Evolutionary conservation across 1,139 yeast species (phyloP), one percentile per base, ranked within the genome.

Genomic region (Yamadazyma sp.): DNA sequence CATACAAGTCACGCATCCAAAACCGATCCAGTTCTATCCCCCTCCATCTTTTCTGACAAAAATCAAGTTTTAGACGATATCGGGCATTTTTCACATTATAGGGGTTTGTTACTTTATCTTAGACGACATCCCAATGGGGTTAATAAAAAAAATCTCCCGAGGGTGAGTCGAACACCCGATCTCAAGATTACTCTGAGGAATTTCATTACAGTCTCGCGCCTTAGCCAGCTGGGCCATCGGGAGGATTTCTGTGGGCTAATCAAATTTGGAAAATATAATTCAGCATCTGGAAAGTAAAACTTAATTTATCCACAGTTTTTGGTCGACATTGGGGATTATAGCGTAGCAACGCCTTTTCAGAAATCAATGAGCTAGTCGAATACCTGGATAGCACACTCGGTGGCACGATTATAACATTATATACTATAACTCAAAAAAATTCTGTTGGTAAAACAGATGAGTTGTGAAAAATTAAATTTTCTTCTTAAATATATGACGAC

Each of bases 121-220:
- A 18, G 21, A 18, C 21, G 21, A 18, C 7, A 18, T 5, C 21
- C 8, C 7, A 15, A 15, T 9, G 15, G 5, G n/a, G 29, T 6
- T 6, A n/a, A 3, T 8, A 18, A 29, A 29, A 29, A 29, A 29
- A 60, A 48, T 80, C 86, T 80, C 86, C 80, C 74, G 83, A 80
- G 85, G 81, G 86, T 74, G 86, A 80, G 78, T 80, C 85, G 86
- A 80, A 80, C 86, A 74, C 86, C 82, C 85, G 86, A 78, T 79
- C 84, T 78, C 82, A 78, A 79, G 86, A 79, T 80, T 55, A 67
- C 82, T 65, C 55, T 63, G 63, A 56, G 59, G 45, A 45, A 29
- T 45, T 48, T 34, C 57, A 70, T 80, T 80, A 80, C 86, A 80
- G 86, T 78, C 86, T 79, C 80, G 81, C 84, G 84, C 84, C 82